phyloP scores from a whole-genome alignment of 306 rosid species.

The Erythrophleum fordii region DNA sequence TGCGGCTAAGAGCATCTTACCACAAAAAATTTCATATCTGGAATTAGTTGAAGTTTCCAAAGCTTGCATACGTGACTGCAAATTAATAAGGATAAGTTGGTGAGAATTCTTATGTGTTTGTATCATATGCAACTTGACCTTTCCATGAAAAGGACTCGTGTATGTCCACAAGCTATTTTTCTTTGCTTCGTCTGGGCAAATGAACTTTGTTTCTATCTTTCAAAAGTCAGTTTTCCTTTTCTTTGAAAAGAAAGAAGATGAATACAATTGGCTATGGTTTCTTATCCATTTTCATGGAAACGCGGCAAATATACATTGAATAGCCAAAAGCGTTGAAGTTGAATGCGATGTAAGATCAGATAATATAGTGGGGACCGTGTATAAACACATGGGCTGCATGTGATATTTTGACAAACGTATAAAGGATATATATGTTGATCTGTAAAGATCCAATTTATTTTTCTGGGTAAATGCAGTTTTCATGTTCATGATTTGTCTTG shows the following conservation, averaged over 20 bases:
- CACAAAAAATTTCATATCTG: neutral
- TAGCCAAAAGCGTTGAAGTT: constrained; percentile 7
- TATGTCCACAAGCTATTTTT: neutral
- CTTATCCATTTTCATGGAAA: constrained; percentile 35
- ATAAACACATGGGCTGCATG: neutral
- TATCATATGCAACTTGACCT: constrained; percentile 19
- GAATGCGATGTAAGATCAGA: constrained; percentile 1
- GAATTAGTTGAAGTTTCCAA: constrained; percentile 32
- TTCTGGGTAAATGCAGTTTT: no score
- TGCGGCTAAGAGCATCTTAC: neutral
- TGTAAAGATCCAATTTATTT: no score
- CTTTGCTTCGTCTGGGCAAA: neutral
- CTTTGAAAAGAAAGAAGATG: neutral
- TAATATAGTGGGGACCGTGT: neutral
- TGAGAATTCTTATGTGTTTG: constrained; percentile 27
- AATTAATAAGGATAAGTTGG: constrained; percentile 13
- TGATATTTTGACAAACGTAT: neutral
- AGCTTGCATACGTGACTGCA: neutral
- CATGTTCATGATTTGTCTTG: no score
- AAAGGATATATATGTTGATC: no score
- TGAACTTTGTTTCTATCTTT: neutral
- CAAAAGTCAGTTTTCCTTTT: neutral
- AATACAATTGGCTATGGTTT: neutral
- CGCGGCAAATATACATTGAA: constrained; percentile 35
- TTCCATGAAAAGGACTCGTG: constrained; percentile 24